Conservation (phyloP, 495 filamentous ascomycete species). For the Neurospora terricola region DNA sequence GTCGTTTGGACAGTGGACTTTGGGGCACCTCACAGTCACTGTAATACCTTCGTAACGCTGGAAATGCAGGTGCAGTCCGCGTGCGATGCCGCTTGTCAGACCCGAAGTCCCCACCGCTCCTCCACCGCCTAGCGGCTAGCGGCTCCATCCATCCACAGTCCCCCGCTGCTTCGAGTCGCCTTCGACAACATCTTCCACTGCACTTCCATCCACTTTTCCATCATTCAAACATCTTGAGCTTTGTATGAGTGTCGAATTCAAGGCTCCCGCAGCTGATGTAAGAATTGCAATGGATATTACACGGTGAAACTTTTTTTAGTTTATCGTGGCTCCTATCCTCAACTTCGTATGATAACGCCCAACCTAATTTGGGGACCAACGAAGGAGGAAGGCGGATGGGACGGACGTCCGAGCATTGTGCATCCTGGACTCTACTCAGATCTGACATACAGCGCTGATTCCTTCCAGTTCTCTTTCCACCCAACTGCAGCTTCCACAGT, state of each 20-base stretch:
- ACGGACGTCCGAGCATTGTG: background rate
- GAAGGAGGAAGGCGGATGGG: background rate
- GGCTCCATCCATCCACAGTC: background rate
- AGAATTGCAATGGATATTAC: background rate
- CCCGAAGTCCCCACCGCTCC: background rate
- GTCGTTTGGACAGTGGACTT: background rate
- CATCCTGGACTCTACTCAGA: background rate
- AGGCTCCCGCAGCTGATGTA: background rate
- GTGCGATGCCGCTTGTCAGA: background rate
- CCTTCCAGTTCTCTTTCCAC: background rate
- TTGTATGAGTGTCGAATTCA: background rate
- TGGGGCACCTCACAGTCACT: background rate
- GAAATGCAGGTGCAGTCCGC: background rate
- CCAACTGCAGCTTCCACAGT: background rate
- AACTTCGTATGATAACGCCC: background rate
- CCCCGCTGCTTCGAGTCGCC: background rate
- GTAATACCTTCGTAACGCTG: background rate
- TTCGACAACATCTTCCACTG: background rate
- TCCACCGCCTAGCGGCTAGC: background rate
- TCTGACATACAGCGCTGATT: background rate
- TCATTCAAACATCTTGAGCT: background rate
- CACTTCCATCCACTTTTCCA: background rate
- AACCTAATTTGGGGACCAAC: background rate
- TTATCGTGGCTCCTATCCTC: background rate
- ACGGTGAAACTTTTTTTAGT: background rate